A percentile compares a stretch with the other conserved stretches of the same genome.
Evolutionary conservation across 768 basidiomycete genomes (phyloP).

Genomic region (Termitomyces heimii): DNA sequence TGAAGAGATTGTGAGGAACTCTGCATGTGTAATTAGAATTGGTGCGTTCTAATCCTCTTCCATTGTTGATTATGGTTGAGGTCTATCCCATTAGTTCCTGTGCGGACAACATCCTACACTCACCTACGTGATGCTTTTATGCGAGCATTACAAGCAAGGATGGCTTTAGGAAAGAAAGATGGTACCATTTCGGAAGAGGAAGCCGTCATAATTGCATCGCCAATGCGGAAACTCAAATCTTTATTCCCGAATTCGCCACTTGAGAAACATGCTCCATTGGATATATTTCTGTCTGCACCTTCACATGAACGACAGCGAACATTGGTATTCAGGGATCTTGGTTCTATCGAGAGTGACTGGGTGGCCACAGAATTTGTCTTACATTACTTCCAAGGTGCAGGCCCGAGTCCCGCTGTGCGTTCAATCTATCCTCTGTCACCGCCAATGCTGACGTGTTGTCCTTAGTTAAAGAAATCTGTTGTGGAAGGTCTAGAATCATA

Average conservation of each 20-base stretch:
- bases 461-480: conserved; percentile 48
- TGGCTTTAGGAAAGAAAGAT: conserved; percentile 44
- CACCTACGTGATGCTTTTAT: conserved; percentile 84
- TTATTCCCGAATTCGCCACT: conserved; percentile 70
- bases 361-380: conserved; percentile 67
- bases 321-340: conserved; percentile 67
- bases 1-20: conserved; percentile 56
- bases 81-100: conserved; percentile 51
- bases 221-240: conserved; percentile 67
- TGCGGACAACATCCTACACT: conserved; percentile 67
- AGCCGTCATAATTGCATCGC: conserved; percentile 49
- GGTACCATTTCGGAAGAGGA: conserved; percentile 54
- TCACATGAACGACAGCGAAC: conserved; percentile 42
- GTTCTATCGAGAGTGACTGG: conserved; percentile 68
- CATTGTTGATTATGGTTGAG: neutral
- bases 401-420: conserved; percentile 68
- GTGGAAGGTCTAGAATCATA: conserved; percentile 31
- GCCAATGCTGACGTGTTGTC: neutral
- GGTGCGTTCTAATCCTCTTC: conserved; percentile 28
- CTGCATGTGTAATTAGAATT: conserved; percentile 71
- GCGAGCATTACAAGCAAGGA: conserved; percentile 60
- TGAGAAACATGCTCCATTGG: conserved; percentile 60
- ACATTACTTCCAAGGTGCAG: conserved; percentile 68
- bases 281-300: conserved; percentile 62
- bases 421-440: neutral